Evolutionary conservation across 2,329 filamentous ascomycete genomes (phyloP), one percentile per base, ranked within the genome.

Genomic region (Pseudogymnoascus sp.): DNA sequence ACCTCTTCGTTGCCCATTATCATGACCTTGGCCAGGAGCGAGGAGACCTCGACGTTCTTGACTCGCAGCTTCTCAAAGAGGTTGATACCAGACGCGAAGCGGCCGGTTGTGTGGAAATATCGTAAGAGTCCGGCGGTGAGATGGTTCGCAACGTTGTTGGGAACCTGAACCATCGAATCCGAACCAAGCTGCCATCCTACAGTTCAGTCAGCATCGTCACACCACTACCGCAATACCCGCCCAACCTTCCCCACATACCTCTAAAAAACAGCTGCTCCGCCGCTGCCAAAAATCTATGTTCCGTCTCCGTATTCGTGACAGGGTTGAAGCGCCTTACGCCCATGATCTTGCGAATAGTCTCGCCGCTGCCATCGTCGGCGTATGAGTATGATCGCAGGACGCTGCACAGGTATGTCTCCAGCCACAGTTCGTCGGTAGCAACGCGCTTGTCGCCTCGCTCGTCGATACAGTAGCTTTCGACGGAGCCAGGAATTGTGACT

Each of bases 251-350:
- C 11, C 31, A 66, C 74, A 62, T 75, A 91, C 92, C 93, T 76
- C 90, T 86, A 78, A 97, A 97, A 77, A 99, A 99, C 33, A 99
- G 81, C 70, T 90, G 89, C 76, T 99, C 94, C 10, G 94, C 94
- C 19, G 94, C 91, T 71, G 96, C 90, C 43, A 99, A 80, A 73
- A 99, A 99, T 67, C 91, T 91, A 73, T 99, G 94, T 76, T 99
- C 94, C 65, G 91, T 92, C 75, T 99, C 94, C n/a, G 94, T 97
- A 74, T 90, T 97, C 58, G 92, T 97, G 65, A 99, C 91, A 1
- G 94, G 94, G 72, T 99, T 99, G 81, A 99, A 97, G 66, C 94
- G 85, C 69, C 94, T 84, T 60, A 97, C 92, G n/a, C 93, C 94
- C 73, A 97, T 90, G 64, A 99, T 97, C 78, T 94, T 96, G 75